Percentiles rank a stretch among this genome's conserved stretches.
These are phyloP conservation scores for Coriaria nepalensis DNA, from an alignment of 306 rosid genomes.

Conservation along the genomic window DNA sequence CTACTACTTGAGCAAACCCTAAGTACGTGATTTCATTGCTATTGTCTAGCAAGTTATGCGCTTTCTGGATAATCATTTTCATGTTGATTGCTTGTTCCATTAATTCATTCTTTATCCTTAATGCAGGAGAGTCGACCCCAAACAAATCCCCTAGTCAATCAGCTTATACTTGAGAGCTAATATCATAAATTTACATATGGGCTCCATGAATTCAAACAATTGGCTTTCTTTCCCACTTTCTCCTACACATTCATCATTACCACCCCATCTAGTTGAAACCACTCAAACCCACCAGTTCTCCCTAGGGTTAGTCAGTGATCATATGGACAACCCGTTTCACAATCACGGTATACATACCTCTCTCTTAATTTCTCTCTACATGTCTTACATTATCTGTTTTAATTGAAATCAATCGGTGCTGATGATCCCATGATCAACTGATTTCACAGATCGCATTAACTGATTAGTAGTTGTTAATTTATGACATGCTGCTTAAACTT, in stretches of 20 bases:
- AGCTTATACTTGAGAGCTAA: no score
- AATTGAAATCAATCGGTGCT: no score
- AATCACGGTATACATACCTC: constrained; percentile 37
- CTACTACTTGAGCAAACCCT: constrained; percentile 12
- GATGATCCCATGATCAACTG: no score
- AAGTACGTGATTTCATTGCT: constrained; percentile 6
- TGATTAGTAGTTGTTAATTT: not conserved
- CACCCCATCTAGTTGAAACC: constrained; percentile 46
- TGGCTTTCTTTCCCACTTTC: constrained; percentile 97
- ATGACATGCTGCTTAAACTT: not conserved
- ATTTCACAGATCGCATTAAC: not conserved
- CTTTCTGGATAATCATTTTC: no score
- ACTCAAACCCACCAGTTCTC: constrained; percentile 74
- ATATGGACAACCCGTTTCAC: constrained; percentile 75
- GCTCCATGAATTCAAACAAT: constrained; percentile 81
- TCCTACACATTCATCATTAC: constrained; percentile 64
- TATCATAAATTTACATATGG: constrained; percentile 7
- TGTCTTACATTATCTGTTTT: not conserved
- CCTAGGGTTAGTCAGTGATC: constrained; percentile 63
- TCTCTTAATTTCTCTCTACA: not conserved
- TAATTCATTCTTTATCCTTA: no score
- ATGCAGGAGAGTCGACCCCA: no score
- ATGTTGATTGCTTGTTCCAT: no score
- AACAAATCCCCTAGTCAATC: no score
- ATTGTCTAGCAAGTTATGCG: not conserved